Conservation (phyloP, 2,329 filamentous ascomycete genomes). For the Xylaria sp. region DNA sequence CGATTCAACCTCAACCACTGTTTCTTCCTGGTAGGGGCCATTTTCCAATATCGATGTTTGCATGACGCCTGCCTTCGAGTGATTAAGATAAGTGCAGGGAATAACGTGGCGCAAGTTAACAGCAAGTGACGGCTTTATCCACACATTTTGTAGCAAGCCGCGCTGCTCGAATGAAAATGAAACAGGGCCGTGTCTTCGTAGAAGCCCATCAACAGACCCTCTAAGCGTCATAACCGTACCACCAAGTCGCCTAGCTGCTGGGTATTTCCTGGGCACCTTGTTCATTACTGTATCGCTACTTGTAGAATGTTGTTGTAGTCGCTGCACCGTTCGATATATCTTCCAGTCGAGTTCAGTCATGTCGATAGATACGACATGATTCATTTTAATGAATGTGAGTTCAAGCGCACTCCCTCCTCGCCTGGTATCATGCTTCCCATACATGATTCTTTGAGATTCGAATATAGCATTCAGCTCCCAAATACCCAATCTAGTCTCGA, state of each 20-base stretch:
- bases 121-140: neutral
- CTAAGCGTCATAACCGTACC: neutral
- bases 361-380: neutral
- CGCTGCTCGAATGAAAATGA: neutral
- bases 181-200: neutral
- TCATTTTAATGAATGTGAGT: neutral
- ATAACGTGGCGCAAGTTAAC: neutral
- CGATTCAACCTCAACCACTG: neutral
- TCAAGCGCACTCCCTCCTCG: neutral
- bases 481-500: neutral
- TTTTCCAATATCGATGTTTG: neutral
- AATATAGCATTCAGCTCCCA: constrained; percentile 29
- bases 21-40: neutral
- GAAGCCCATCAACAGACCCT: neutral
- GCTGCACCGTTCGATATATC: neutral
- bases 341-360: neutral
- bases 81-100: neutral
- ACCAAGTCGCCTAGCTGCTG: neutral
- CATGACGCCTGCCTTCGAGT: neutral
- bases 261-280: neutral
- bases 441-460: constrained; percentile 40
- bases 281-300: neutral
- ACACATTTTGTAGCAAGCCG: neutral
- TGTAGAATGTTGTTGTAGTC: neutral
- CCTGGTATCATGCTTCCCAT: neutral